Conservation (phyloP, 257 asterid species). For the Scutellaria baicalensis region DNA sequence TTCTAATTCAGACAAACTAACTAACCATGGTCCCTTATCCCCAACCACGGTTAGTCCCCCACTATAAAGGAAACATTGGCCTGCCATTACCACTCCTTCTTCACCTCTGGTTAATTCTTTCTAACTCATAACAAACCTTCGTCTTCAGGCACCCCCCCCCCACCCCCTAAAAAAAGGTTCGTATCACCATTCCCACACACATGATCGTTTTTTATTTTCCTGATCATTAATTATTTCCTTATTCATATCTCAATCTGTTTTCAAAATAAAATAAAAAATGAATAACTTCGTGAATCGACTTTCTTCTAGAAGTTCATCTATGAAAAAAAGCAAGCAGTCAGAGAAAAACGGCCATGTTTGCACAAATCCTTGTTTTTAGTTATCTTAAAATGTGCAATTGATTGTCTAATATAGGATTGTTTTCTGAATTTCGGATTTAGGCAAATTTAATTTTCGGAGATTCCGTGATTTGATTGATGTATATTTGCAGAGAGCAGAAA, state of each 20-base stretch:
- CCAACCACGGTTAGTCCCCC: slow-evolving; percentile 11
- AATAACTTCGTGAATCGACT: no score
- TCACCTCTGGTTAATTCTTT: slow-evolving; percentile 4
- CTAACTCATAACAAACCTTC: not conserved
- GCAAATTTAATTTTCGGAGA: not conserved
- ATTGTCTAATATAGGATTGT: not conserved
- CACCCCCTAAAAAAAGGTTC: not conserved
- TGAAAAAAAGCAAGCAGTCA: not conserved
- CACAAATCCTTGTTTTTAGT: not conserved
- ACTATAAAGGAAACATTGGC: not conserved
- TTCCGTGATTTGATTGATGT: not conserved
- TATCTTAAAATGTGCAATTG: not conserved
- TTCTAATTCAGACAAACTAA: not conserved
- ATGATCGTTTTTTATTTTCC: not conserved
- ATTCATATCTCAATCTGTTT: no score
- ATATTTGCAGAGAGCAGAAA: slow-evolving; percentile 30
- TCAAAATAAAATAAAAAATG: not conserved
- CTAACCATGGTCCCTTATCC: not conserved
- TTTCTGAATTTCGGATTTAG: not conserved
- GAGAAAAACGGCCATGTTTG: not conserved
- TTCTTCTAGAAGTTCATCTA: no score
- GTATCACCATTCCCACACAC: not conserved
- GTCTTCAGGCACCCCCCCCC: not conserved
- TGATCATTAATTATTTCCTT: not conserved
- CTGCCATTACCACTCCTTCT: not conserved